Evolutionary conservation across 208 protist species (phyloP), one percentile per base, ranked within the genome.

Genomic region (Porcisia deanei): DNA sequence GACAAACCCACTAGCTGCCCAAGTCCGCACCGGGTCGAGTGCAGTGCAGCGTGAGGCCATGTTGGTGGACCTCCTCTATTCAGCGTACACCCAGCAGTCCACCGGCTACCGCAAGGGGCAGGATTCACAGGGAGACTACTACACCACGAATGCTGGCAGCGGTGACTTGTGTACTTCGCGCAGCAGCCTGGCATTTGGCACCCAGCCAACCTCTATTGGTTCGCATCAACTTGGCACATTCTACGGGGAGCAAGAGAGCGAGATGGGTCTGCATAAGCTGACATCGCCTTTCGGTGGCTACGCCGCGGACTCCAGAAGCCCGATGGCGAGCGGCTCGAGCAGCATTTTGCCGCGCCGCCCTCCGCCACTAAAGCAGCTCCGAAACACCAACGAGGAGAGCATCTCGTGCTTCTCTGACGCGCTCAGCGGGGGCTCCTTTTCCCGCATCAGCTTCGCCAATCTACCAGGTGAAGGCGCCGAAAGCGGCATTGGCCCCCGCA

Each of bases 31-130:
- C 20, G 71, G 68, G 5, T 37, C 22, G 14, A 47, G 68, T 41
- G 43, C 55, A 18, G 75, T 58, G 45, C 73, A 80, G 41, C 72
- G 72, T 4, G 78, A 82, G 4, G 45, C 73, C 22, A 68, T 61
- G 52, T 39, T 77, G 57, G 78, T 82, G 43, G 78, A 82, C 54
- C 43, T 77, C 18, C 73, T 82, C 12, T 74, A 78, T 49, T 70
- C 78, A 34, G 78, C 77, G 67, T 82, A 82, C 60, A 73, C 78
- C 9, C 73, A 78, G 68, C 73, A 78, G 78, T 69, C 73, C 20
- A 25, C 66, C 43, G 60, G 52, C 34, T 74, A 68, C 37, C 25
- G 30, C 20, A 74, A 78, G 14, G 78, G 75, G 4, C 71, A 55
- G 59, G 55, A 73, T 43, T 45, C 47, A 9, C 69, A 80, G 54